These are phyloP conservation scores for Entomortierella lignicola DNA, from an alignment of 192 early-diverging fungal genomes.

Conservation along the genomic window DNA sequence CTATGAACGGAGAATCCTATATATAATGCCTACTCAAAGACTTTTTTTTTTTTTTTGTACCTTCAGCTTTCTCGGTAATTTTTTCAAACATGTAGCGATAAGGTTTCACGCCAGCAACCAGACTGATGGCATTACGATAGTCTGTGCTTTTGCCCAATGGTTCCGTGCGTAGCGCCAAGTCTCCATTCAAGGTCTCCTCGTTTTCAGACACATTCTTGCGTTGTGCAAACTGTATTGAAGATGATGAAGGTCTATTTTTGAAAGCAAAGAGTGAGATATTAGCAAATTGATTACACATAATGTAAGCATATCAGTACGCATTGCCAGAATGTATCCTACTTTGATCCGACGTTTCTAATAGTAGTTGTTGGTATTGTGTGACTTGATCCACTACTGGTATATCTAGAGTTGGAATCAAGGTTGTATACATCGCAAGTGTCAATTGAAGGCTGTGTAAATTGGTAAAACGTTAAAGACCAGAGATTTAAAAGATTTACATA, in stretches of 20 bases:
- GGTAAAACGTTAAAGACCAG: background rate
- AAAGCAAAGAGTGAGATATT: too few species aligned
- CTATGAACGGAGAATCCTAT: too few species aligned
- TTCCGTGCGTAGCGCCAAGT: slow-evolving; percentile 57
- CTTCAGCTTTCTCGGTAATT: slow-evolving; percentile 71
- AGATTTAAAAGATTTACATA: too few species aligned
- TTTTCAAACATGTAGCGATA: slow-evolving; percentile 89
- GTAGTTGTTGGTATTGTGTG: slow-evolving; percentile 7
- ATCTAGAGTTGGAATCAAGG: too few species aligned
- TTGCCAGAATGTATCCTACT: too few species aligned
- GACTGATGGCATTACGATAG: slow-evolving; percentile 53
- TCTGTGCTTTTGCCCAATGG: slow-evolving; percentile 2
- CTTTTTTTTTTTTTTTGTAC: too few species aligned
- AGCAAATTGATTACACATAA: background rate
- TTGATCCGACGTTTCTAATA: slow-evolving; percentile 9
- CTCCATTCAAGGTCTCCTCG: slow-evolving; percentile 68
- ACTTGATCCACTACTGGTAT: background rate
- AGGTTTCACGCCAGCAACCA: slow-evolving; percentile 50
- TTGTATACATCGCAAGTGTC: too few species aligned
- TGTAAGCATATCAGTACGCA: too few species aligned
- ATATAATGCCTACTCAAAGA: background rate
- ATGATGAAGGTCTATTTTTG: slow-evolving; percentile 9
- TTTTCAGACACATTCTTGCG: slow-evolving; percentile 42
- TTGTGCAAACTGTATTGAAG: slow-evolving; percentile 41
- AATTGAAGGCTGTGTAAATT: too few species aligned